Evolutionary conservation across 176 grass and related monocot genomes (phyloP).

Genomic region (Juncus inflexus): DNA sequence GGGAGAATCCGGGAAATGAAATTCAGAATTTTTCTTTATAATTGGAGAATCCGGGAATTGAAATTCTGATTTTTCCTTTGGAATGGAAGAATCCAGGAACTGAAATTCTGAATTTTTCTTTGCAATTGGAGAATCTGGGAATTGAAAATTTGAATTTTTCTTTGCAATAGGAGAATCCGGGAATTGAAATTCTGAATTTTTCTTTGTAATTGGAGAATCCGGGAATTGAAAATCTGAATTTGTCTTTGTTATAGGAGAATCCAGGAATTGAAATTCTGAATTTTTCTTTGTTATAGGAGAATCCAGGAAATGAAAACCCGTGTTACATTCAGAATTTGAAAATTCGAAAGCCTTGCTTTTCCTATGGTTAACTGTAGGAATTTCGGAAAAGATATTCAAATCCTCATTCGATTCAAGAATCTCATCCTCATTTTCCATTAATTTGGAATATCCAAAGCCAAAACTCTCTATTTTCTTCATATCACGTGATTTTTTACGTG

Average conservation of each 20-base stretch:
- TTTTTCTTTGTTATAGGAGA: constrained; percentile 36
- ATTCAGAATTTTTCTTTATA: constrained; percentile 29
- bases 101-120: constrained; percentile 28
- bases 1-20: constrained; percentile 32
- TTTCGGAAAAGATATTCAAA: constrained; percentile 24
- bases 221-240: background rate
- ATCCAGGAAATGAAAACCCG: constrained; percentile 7
- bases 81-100: constrained; percentile 30
- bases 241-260: constrained; percentile 34
- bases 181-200: constrained; percentile 20
- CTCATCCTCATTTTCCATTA: constrained; percentile 15
- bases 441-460: background rate
- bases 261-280: constrained; percentile 24
- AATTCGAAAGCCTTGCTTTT: constrained; percentile 18
- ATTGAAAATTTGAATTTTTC: constrained; percentile 7
- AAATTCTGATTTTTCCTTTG: constrained; percentile 18
- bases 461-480: background rate
- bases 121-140: constrained; percentile 22
- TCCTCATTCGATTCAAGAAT: constrained; percentile 21
- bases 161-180: constrained; percentile 35
- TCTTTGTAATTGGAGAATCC: constrained; percentile 36
- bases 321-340: constrained; percentile 1
- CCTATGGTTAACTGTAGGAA: constrained; percentile 38
- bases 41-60: constrained; percentile 18
- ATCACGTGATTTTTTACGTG: background rate